Evolutionary conservation across 2,329 filamentous ascomycete genomes (phyloP), one percentile per base, ranked within the genome.

Genomic region (Phaeosphaeriaceae sp.): DNA sequence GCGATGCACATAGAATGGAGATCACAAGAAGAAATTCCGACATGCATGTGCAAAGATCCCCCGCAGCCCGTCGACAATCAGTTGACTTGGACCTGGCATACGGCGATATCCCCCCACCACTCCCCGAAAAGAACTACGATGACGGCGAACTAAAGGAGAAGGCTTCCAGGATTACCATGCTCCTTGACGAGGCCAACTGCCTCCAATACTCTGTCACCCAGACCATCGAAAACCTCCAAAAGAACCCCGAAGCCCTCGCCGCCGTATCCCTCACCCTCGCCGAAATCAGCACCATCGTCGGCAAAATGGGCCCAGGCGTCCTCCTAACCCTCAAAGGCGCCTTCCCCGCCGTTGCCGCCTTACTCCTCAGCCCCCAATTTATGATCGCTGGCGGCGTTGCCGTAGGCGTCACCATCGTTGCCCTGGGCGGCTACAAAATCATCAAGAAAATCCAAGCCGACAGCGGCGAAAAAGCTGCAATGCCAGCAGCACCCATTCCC

Each of bases 351-450:
- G 87, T 96, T 16, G 93, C 96, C 62, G 89, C 88, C 0, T 82
- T 99, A 17, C 83, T 99, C 3, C 87, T 90, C 0, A 92, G 88
- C 48, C 94, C 94, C 1, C 91, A 99, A 67, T 99, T 99, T 70
- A 83, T 97, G 56, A 96, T 99, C 63, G 92, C 92, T 3, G 91
- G 90, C 0, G 90, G 92, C 35, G 86, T 96, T 12, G 90, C 89
- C 0, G 86, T 96, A 0, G 94, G 94, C 12, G 87, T 96, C n/a
- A 97, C 94, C 0, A 87, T 97, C 7, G 90, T 99, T 64, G 92
- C 94, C 71, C 90, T 99, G 52, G 94, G 94, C 45, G 93, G 94
- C 4, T 97, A 91, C 83, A 97, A 96, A 77, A 97, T 99, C 71
- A 87, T 99, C 75, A 95, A 97, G 80, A 87, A 86, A 62, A 90